phyloP scores from a whole-genome alignment of 1,139 yeast genomes.

The Yamadazyma membranifaciens region DNA sequence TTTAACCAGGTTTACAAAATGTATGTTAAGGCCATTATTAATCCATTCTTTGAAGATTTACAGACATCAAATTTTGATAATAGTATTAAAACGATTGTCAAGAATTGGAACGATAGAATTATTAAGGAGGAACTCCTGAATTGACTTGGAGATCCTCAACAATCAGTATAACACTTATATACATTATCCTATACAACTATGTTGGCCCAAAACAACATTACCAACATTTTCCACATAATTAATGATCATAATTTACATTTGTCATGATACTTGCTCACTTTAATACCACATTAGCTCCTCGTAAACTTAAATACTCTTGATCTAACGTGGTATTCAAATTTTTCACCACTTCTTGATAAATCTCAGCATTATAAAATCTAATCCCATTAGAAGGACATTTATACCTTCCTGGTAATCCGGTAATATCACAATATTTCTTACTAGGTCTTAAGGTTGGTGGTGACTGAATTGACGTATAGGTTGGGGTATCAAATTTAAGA shows the following conservation, averaged over 20 bases:
- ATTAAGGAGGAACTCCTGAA: too few species aligned
- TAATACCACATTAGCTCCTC: slow-evolving; percentile 86
- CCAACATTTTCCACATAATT: background rate
- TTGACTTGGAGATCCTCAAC: too few species aligned
- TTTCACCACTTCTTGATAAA: slow-evolving; percentile 73
- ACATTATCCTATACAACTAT: background rate
- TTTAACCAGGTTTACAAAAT: slow-evolving; percentile 46
- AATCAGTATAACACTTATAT: background rate
- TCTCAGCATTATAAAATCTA: slow-evolving; percentile 80
- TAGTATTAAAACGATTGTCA: slow-evolving; percentile 33
- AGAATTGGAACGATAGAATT: slow-evolving; percentile 22
- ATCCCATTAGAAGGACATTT: slow-evolving; percentile 74
- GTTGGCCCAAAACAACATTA: background rate
- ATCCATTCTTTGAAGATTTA: slow-evolving; percentile 49
- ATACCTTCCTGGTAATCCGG: slow-evolving; percentile 82
- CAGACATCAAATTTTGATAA: slow-evolving; percentile 39
- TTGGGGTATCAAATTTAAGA: slow-evolving; percentile 47
- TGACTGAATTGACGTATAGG: slow-evolving; percentile 67
- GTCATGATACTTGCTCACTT: slow-evolving; percentile 41
- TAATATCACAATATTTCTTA: slow-evolving; percentile 88
- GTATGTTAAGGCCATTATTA: slow-evolving; percentile 52
- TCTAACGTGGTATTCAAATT: slow-evolving; percentile 89
- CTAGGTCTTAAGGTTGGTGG: slow-evolving; percentile 86
- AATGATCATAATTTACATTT: background rate
- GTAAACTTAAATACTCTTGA: slow-evolving; percentile 83